These are phyloP conservation scores for Magnolia kwangsiensis DNA, from an alignment of 164 flowering plant genomes.

Conservation along the genomic window DNA sequence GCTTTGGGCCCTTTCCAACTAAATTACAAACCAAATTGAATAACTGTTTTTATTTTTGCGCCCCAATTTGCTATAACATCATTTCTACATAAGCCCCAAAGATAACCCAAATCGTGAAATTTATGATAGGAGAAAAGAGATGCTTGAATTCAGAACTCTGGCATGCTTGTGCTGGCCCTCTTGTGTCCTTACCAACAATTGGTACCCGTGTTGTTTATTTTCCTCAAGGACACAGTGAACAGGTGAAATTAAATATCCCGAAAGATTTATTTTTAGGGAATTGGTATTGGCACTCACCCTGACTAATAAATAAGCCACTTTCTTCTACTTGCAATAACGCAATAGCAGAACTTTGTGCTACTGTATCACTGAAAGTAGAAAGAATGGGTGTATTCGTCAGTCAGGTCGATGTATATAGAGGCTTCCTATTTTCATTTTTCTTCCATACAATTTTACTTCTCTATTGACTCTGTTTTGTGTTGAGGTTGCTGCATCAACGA, in stretches of 20 bases:
- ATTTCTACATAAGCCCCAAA: background rate
- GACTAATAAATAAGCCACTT: too few relatives aligned
- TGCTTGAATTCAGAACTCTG: conserved; percentile 90
- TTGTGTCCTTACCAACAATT: conserved; percentile 71
- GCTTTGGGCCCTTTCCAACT: background rate
- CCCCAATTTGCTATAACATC: background rate
- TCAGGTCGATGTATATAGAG: too few relatives aligned
- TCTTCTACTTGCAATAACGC: too few relatives aligned
- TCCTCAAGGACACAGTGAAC: conserved; percentile 93
- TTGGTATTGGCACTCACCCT: background rate
- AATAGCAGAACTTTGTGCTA: too few relatives aligned
- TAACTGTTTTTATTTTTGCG: background rate
- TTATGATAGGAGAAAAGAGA: conserved; percentile 58
- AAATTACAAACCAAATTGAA: background rate
- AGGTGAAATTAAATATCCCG: conserved; percentile 32
- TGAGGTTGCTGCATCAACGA: conserved; percentile 81
- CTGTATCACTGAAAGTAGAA: too few relatives aligned
- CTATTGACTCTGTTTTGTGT: background rate
- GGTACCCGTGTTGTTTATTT: conserved; percentile 84
- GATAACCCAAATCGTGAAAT: background rate
- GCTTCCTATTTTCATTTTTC: background rate
- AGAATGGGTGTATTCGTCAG: too few relatives aligned
- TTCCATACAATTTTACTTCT: background rate
- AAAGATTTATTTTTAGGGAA: background rate
- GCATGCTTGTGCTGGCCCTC: conserved; percentile 97